Base-by-base conservation (phyloP, 257 asterid species). In the Oldenlandia corymbosa region DNA sequence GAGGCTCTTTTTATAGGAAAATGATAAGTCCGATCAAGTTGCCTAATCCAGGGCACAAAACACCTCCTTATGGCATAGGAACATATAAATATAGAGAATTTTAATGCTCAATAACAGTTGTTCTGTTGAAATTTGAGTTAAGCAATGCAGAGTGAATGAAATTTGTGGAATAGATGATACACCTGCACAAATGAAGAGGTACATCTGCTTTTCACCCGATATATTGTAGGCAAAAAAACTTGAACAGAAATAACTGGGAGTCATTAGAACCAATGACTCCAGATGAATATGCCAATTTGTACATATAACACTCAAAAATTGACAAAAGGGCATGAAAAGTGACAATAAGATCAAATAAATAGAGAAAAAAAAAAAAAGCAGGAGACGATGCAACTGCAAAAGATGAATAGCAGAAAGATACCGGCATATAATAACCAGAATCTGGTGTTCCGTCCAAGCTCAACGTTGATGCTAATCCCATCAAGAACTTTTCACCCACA, bases 371-470 rank as follows among this genome's bases (percentile, higher is more conserved):
- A 31, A 56, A 17, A 26, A 56, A 18, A 5, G 7, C 24, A 11
- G 64, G 26, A 55, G 31, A 31, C 10, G 45, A 5, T 31, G 18
- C 3, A 14, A 56, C 26, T n/a, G 28, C 62, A 56, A 21, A 3
- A 30, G 67, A 62, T 26, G 55, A 12, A 68, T 16, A 7, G 23
- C 62, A 53, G 62, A 49, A 45, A 53, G 50, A 43, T 83, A 91
- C 98, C 83, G 87, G 98, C 56, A 81, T 80, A 73, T 32, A 91
- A 67, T 81, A 91, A 68, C 95, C 96, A 69, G 70, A 70, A 60
- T 91, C 98, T 27, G 98, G 98, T 1, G 98, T 86, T 51, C 98
- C 98, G 69, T 91, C 98, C 90, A 88, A 63, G 74, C 88, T 88
- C 73, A 91, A 82, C n/a, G 96, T 91, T 54, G 98, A 73, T 2